A percentile compares a stretch with the other conserved stretches of the same genome.
phyloP scores from a whole-genome alignment of 805 yeast species.

The Pichia nakasei region DNA sequence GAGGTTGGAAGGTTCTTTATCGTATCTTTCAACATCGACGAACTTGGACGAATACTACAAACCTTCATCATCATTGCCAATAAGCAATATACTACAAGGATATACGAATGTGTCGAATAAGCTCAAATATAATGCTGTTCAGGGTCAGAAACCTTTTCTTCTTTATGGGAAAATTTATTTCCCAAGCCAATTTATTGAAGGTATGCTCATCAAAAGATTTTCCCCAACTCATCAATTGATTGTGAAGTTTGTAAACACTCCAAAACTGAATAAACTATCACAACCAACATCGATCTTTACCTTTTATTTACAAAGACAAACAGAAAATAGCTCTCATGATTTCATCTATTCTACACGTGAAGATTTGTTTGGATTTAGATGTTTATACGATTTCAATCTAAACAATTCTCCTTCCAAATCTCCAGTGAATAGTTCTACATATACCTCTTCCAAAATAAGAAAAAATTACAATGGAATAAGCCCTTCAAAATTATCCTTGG shows the following conservation, averaged over 20 bases:
- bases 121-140: not conserved
- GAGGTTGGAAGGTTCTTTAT: slow-evolving; percentile 68
- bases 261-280: slow-evolving; percentile 22
- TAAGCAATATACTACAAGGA: slow-evolving; percentile 65
- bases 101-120: slow-evolving; percentile 30
- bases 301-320: slow-evolving; percentile 60
- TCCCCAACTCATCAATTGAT: slow-evolving; percentile 53
- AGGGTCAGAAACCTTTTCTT: slow-evolving; percentile 32
- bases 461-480: not conserved
- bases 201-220: slow-evolving; percentile 66
- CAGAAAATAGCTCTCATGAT: slow-evolving; percentile 59
- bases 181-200: slow-evolving; percentile 82
- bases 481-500: slow-evolving; percentile 51
- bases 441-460: slow-evolving; percentile 3
- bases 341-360: slow-evolving; percentile 78
- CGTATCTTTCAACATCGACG: slow-evolving; percentile 67
- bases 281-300: slow-evolving; percentile 43
- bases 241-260: slow-evolving; percentile 65
- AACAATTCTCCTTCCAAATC: not conserved
- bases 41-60: slow-evolving; percentile 40
- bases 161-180: slow-evolving; percentile 82
- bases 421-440: not conserved
- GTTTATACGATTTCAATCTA: slow-evolving; percentile 56
- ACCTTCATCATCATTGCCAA: slow-evolving; percentile 42
- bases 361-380: slow-evolving; percentile 70